phyloP scores from a whole-genome alignment of 169 alveolate genomes.

The Cryptosporidium bovis region DNA sequence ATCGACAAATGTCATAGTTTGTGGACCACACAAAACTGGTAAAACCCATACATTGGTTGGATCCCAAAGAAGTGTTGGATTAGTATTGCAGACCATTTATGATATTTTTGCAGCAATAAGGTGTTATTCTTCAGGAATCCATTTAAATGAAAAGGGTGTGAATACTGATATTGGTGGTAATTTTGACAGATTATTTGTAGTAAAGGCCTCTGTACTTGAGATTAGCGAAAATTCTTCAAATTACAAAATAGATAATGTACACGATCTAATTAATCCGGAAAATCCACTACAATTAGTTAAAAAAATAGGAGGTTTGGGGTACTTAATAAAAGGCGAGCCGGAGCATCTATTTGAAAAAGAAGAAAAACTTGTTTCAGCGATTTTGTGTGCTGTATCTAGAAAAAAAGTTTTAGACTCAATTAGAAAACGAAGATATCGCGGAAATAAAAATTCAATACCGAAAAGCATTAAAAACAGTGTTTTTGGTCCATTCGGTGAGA shows the following conservation, averaged over 20 bases:
- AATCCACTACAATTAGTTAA: constrained; percentile 47
- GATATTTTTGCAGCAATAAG: constrained; percentile 70
- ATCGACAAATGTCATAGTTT: constrained; percentile 55
- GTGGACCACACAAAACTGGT: constrained; percentile 74
- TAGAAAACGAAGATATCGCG: not conserved
- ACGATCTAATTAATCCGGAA: constrained; percentile 70
- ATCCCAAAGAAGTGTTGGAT: constrained; percentile 71
- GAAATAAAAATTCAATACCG: constrained; percentile 39
- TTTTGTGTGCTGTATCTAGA: constrained; percentile 57
- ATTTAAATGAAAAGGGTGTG: constrained; percentile 22
- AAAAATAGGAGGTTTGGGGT: constrained; percentile 56
- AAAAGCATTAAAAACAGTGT: constrained; percentile 32
- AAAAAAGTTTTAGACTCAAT: constrained; percentile 60
- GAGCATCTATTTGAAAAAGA: constrained; percentile 69
- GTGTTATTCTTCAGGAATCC: constrained; percentile 52
- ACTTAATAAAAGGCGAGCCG: constrained; percentile 43
- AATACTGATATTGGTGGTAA: constrained; percentile 46
- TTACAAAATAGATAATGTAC: constrained; percentile 38
- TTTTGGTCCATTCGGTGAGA: constrained; percentile 55
- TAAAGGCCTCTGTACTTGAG: constrained; percentile 71
- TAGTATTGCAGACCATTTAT: constrained; percentile 54
- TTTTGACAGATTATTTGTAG: constrained; percentile 70
- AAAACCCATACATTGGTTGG: constrained; percentile 52
- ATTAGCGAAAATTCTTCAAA: constrained; percentile 52
- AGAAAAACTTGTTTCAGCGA: constrained; percentile 64